Evolutionary conservation across 2,329 filamentous ascomycete species (phyloP), one percentile per base, ranked within the genome.

Genomic region (Harringtonia lauricola): DNA sequence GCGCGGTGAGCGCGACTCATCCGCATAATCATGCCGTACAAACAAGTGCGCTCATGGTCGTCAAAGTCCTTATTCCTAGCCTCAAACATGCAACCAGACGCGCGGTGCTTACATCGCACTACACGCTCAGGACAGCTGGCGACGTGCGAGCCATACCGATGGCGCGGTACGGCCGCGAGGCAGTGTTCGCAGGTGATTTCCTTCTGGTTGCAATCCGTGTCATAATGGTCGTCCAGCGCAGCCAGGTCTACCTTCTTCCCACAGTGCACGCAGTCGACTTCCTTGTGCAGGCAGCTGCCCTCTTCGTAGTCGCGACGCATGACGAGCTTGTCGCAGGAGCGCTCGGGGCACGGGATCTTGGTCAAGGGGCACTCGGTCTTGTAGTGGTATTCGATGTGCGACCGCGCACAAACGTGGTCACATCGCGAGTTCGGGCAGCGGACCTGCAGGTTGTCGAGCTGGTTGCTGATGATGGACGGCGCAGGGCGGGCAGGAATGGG

Each of bases 381-480:
- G 34, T 77, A 66, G 53, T 83, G 79, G 22, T 66, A 64, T 51
- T 72, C 66, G 9, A 81, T 64, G 22, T 70, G 63, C 35, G 75
- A 73, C 9, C 79, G 67, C 7, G 70, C 63, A 38, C 76, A 59
- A 10, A 69, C 60, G 33, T 65, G 59, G 31, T 60, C 57, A 55
- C 79, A 83, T 9, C 74, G 74, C 30, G 64, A 58, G 49, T 77
- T 74, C 2, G 78, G 76, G 44, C 79, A 83, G 46, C 68, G 67
- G 39, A 79, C 79, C 22, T 66, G 59, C 12, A 83, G 64, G 46
- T 64, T 70, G 49, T 80, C 77, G 18, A 83, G 70, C 55, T 81
- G 75, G 18, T 79, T 79, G 36, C 68, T 62, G 36, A 82, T 63
- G 34, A 82, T 57, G 8, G 65, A 58, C 8, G 64, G 65, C 1